Conservation (phyloP, 495 filamentous ascomycete species). For the Hypoxylon trugodes region DNA sequence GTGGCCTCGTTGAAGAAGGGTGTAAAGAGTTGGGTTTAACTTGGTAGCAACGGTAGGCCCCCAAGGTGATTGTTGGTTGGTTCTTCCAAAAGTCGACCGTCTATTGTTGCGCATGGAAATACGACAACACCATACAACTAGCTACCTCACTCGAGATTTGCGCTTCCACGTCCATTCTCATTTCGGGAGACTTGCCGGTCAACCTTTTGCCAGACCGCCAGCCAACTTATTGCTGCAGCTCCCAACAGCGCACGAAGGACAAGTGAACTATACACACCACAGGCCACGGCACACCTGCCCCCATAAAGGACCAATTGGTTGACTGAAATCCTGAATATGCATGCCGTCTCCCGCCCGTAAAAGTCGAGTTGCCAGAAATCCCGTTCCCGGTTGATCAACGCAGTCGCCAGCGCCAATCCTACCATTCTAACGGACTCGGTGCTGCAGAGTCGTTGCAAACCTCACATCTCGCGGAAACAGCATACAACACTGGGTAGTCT, state of each 20-base stretch:
- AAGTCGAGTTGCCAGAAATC: slow-evolving; percentile 39
- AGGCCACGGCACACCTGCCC: slow-evolving; percentile 28
- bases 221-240: slow-evolving; percentile 33
- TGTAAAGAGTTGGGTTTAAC: slow-evolving; percentile 27
- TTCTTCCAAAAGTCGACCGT: slow-evolving; percentile 23
- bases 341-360: slow-evolving; percentile 46
- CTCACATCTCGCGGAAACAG: slow-evolving; percentile 28
- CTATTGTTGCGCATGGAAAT: slow-evolving; percentile 36
- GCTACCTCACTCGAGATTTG: slow-evolving; percentile 30
- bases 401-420: slow-evolving; percentile 36
- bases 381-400: slow-evolving; percentile 41
- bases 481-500: slow-evolving; percentile 28
- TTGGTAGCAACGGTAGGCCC: slow-evolving; percentile 35
- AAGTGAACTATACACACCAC: slow-evolving; percentile 30
- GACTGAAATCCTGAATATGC: slow-evolving; percentile 41
- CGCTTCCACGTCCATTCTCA: slow-evolving; percentile 26
- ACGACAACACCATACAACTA: slow-evolving; percentile 34
- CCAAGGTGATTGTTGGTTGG: slow-evolving; percentile 33
- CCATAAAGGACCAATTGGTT: slow-evolving; percentile 42
- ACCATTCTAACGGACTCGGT: slow-evolving; percentile 36
- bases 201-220: slow-evolving; percentile 26
- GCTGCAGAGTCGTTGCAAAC: slow-evolving; percentile 35
- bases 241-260: slow-evolving; percentile 39
- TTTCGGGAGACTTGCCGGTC: slow-evolving; percentile 34
- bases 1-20: slow-evolving; percentile 11